Evolutionary conservation across 1,284 basidiomycete species (phyloP), one percentile per base, ranked within the genome.

Genomic region (Austropuccinia psidii): DNA sequence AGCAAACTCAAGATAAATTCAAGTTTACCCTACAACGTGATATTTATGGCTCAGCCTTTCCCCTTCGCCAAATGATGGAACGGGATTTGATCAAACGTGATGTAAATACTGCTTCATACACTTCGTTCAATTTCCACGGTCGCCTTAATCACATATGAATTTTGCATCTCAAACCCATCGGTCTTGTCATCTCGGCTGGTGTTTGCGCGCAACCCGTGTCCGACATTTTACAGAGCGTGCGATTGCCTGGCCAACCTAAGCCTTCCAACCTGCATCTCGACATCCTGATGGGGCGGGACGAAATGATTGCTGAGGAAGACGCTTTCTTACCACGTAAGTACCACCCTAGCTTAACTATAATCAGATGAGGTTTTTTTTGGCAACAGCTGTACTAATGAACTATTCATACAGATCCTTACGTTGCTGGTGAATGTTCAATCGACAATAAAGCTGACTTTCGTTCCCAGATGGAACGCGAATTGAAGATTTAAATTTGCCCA

Each of bases 261-360:
- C 67, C 54, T n/a, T 69, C 67, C 43, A 69, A 69, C 31, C 49
- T 69, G 13, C 67, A 69, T 69, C 67, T 69, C n/a, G 67, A 69
- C 49, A 69, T 69, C 29, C 33, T 69, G 6, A 69, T 58, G 39
- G 67, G 67, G 4, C 52, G 54, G 8, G 67, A 69, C 29, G 67
- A 69, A 35, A 39, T 58, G 37, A 69, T 69, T n/a, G 54, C 57
- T 49, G 54, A 58, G 15, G 41, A 52, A 5, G 21, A 69, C 15
- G 54, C 54, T 1, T 69, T 69, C 33, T 31, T 69, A 47, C 67
- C 67, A 15, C 45, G 67, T 69, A 21, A 33, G 52, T 49, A 37
- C 21, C 27, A 17, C 9, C 31, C 31, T 27, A n/a, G 4, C 45
- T 15, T 47, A 21, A 21, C 57, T 7, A 39, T 39, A 3, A n/a